Percentiles rank a stretch among this genome's conserved stretches.
Conservation (phyloP, 1,284 basidiomycete species). For the Trichosporon coremiiforme region DNA sequence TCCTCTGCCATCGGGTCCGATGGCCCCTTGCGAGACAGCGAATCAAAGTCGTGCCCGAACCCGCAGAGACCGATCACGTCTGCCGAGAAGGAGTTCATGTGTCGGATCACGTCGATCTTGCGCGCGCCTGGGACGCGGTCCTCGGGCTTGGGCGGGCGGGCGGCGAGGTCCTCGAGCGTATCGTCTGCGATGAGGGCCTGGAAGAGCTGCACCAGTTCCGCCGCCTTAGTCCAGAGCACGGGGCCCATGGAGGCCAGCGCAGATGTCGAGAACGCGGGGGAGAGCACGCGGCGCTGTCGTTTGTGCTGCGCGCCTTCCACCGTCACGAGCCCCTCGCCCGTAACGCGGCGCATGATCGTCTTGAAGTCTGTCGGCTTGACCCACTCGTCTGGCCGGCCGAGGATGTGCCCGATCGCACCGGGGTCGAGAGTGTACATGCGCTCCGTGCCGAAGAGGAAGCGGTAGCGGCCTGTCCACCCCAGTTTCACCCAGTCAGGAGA, state of each 20-base stretch:
- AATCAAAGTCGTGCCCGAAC: slow-evolving; percentile 63
- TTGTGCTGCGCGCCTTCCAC: slow-evolving; percentile 59
- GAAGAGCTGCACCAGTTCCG: slow-evolving; percentile 55
- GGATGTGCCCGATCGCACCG: slow-evolving; percentile 4
- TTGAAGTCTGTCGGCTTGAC: slow-evolving; percentile 11
- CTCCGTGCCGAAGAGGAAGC: slow-evolving; percentile 15
- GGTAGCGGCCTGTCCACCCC: slow-evolving; percentile 8
- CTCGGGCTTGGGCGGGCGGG: slow-evolving; percentile 26
- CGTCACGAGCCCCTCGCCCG: slow-evolving; percentile 11
- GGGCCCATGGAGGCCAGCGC: slow-evolving; percentile 52
- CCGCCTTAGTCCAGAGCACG: slow-evolving; percentile 66
- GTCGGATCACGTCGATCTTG: slow-evolving; percentile 61
- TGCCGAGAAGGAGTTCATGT: slow-evolving; percentile 65
- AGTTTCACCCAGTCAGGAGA: slow-evolving; percentile 3
- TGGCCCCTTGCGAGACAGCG: slow-evolving; percentile 23
- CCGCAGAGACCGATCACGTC: slow-evolving; percentile 69
- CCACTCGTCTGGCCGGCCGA: slow-evolving; percentile 13
- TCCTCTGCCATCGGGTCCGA: slow-evolving; percentile 13
- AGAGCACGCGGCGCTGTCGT: slow-evolving; percentile 59
- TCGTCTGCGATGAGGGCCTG: slow-evolving; percentile 24
- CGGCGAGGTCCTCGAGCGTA: slow-evolving; percentile 20
- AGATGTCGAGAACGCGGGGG: slow-evolving; percentile 52
- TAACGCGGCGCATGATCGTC: slow-evolving; percentile 14
- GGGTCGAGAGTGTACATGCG: slow-evolving; percentile 20
- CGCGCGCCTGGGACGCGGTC: slow-evolving; percentile 24